Evolutionary conservation across 306 rosid genomes (phyloP).

Genomic region (Quercus glauca): DNA sequence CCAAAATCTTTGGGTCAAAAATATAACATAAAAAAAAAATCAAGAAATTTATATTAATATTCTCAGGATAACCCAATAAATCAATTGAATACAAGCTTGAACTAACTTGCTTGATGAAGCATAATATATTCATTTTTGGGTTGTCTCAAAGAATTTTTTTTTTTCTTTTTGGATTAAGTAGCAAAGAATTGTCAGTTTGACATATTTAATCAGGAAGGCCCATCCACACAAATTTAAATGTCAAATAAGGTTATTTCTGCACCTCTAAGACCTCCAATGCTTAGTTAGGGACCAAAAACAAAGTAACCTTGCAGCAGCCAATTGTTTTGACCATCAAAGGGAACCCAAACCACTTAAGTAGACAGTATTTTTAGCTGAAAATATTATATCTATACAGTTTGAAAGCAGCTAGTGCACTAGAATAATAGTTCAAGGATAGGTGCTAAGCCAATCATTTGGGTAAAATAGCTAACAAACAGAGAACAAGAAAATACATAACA

Average conservation of each 20-base stretch:
- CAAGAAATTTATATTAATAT: neutral
- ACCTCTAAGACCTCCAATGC: neutral
- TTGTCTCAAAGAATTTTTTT: neutral
- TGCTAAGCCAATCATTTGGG: neutral
- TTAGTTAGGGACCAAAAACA: neutral
- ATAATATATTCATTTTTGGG: neutral
- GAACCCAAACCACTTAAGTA: neutral
- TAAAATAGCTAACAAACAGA: neutral
- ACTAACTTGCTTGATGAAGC: neutral
- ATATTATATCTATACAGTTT: neutral
- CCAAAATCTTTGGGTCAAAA: neutral
- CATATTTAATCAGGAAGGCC: neutral
- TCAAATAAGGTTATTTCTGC: neutral
- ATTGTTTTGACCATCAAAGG: neutral
- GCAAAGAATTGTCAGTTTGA: neutral
- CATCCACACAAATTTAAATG: neutral
- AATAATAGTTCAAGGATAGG: conserved; percentile 2
- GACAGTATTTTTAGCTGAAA: neutral
- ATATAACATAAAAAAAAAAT: neutral
- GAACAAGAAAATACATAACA: conserved; percentile 29
- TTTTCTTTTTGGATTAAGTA: neutral
- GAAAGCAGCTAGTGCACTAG: neutral
- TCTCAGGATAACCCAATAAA: neutral
- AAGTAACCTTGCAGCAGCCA: neutral
- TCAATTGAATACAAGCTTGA: neutral